These are phyloP conservation scores for Wallacemonas sp. DNA, from an alignment of 208 protist species.

Conservation along the genomic window DNA sequence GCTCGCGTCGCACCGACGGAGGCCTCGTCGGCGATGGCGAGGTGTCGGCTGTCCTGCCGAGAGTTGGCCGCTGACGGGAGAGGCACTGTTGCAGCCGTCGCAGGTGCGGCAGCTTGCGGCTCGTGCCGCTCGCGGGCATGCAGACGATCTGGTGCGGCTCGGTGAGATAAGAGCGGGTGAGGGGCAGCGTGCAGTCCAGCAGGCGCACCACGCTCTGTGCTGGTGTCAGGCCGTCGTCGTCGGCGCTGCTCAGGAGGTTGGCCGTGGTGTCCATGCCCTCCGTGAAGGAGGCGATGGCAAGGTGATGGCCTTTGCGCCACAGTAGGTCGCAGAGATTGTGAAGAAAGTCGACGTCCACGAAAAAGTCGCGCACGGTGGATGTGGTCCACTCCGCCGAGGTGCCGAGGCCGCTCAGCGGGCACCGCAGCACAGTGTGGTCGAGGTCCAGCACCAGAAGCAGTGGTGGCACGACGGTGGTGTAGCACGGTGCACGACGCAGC, in stretches of 20 bases:
- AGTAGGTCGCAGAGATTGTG: slow-evolving; percentile 28
- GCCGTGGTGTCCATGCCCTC: slow-evolving; percentile 20
- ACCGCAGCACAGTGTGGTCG: slow-evolving; percentile 39
- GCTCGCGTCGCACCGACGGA: background rate
- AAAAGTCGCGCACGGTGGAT: slow-evolving; percentile 20
- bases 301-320: slow-evolving; percentile 22
- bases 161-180: slow-evolving; percentile 29
- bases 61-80: too few relatives aligned
- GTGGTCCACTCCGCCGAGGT: background rate
- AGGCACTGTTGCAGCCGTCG: background rate
- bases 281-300: slow-evolving; percentile 46
- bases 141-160: slow-evolving; percentile 35
- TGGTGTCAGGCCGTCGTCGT: slow-evolving; percentile 14
- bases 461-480: slow-evolving; percentile 28
- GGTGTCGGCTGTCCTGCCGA: background rate
- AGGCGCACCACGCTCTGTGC: slow-evolving; percentile 29
- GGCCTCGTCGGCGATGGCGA: background rate
- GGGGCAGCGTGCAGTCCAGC: slow-evolving; percentile 29
- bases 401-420: slow-evolving; percentile 18
- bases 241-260: background rate
- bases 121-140: slow-evolving; percentile 17
- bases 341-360: slow-evolving; percentile 39
- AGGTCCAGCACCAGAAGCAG: slow-evolving; percentile 48
- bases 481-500: slow-evolving; percentile 21
- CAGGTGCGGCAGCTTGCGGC: slow-evolving; percentile 12